Conservation (phyloP, 2,329 filamentous ascomycete genomes). For the Dendrostoma leiphaemia region DNA sequence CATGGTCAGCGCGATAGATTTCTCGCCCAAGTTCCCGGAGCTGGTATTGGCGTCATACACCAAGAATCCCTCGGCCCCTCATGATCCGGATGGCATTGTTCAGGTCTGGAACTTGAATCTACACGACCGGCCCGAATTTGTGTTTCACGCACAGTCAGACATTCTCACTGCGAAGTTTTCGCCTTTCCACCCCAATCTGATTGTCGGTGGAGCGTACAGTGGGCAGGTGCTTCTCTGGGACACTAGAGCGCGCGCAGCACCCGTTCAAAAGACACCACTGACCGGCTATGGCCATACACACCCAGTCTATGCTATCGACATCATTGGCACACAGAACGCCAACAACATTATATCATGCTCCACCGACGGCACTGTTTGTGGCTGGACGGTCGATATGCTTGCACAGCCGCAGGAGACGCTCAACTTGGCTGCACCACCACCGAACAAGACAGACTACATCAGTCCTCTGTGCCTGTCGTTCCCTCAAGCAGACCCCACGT, state of each 20-base stretch:
- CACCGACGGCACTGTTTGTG: constrained; percentile 93
- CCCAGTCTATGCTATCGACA: constrained; percentile 91
- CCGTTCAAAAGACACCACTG: constrained; percentile 93
- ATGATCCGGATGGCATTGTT: constrained; percentile 89
- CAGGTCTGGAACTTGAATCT: constrained; percentile 98
- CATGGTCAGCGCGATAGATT: constrained; percentile 94
- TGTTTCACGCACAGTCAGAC: constrained; percentile 94
- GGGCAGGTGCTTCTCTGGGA: constrained; percentile 98
- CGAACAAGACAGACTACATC: constrained; percentile 89
- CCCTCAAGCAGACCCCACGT: constrained; percentile 91
- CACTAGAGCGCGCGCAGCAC: constrained; percentile 81
- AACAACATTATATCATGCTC: constrained; percentile 98
- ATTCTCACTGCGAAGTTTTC: constrained; percentile 95
- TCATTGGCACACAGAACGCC: constrained; percentile 96
- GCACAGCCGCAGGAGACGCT: constrained; percentile 94
- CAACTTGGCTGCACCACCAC: constrained; percentile 79
- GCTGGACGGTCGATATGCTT: constrained; percentile 97
- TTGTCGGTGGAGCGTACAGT: constrained; percentile 93
- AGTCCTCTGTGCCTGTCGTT: constrained; percentile 94
- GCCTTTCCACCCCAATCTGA: constrained; percentile 95
- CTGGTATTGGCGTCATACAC: constrained; percentile 93
- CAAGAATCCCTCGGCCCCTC: constrained; percentile 91
- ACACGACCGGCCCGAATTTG: constrained; percentile 90
- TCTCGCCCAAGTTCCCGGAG: constrained; percentile 93
- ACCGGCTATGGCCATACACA: constrained; percentile 95